Evolutionary conservation across 768 basidiomycete species (phyloP).

Genomic region (Termitomyces eurrhizus): DNA sequence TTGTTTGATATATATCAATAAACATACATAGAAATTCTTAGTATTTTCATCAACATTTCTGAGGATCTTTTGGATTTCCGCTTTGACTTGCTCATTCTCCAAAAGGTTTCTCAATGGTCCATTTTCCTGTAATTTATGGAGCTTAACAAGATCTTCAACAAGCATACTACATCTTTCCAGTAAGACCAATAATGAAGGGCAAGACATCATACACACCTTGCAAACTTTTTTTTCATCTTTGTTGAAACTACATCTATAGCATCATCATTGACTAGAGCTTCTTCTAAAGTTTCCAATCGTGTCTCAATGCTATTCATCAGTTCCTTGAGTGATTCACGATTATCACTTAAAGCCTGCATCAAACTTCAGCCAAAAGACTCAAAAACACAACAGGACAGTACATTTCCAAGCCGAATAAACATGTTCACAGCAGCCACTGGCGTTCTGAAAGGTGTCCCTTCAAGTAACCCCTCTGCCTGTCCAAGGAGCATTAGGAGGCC

Average conservation of each 20-base stretch:
- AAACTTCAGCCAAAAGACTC: neutral
- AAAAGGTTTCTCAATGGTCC: neutral
- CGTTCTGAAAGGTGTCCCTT: neutral
- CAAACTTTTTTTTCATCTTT: neutral
- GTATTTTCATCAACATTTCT: slow-evolving; percentile 8
- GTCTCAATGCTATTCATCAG: neutral
- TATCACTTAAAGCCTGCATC: neutral
- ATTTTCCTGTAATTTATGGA: too few relatives aligned
- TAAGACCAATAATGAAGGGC: too few relatives aligned
- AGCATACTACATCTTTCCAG: neutral
- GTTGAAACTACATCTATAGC: neutral
- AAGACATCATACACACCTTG: neutral
- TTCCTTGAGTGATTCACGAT: neutral
- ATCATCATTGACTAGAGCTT: neutral
- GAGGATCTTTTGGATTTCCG: neutral
- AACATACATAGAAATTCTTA: slow-evolving; percentile 9
- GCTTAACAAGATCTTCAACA: neutral
- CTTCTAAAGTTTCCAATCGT: neutral
- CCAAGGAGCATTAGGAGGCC: neutral
- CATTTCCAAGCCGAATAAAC: neutral
- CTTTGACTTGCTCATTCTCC: slow-evolving; percentile 11
- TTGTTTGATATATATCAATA: neutral
- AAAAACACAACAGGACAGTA: neutral
- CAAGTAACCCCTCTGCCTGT: neutral
- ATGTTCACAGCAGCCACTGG: neutral